These are phyloP conservation scores for Davidsoniella australis DNA, from an alignment of 2,329 filamentous ascomycete genomes.

Conservation along the genomic window DNA sequence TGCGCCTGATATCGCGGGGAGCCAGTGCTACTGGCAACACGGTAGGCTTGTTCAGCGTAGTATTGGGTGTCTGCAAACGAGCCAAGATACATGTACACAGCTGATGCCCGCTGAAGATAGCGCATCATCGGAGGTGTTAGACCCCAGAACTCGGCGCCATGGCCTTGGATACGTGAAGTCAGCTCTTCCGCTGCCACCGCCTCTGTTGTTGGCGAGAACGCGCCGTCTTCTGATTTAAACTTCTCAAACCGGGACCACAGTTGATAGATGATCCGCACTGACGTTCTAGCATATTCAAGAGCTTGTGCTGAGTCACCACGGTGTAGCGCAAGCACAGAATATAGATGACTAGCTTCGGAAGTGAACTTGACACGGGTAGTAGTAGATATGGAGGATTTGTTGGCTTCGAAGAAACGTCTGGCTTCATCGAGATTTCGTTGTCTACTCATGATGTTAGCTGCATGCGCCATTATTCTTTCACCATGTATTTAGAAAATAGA, in stretches of 20 bases:
- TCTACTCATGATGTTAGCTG: background rate
- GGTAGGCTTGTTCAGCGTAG: conserved; percentile 69
- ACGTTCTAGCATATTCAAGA: conserved; percentile 37
- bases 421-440: conserved; percentile 10
- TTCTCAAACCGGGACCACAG: conserved; percentile 37
- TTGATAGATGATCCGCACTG: conserved; percentile 36
- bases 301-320: conserved; percentile 41
- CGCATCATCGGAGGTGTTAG: conserved; percentile 58
- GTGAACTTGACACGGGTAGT: conserved; percentile 32
- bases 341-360: conserved; percentile 28
- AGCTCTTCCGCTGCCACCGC: conserved; percentile 14
- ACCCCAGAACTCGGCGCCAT: conserved; percentile 55
- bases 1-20: conserved; percentile 42
- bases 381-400: conserved; percentile 21
- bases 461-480: no score
- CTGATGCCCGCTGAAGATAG: conserved; percentile 55
- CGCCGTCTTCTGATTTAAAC: conserved; percentile 17
- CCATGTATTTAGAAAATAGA: background rate
- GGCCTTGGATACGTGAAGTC: conserved; percentile 13
- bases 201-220: conserved; percentile 15
- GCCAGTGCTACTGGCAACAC: conserved; percentile 52
- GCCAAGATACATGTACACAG: conserved; percentile 67
- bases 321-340: conserved; percentile 48
- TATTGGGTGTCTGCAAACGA: conserved; percentile 78
- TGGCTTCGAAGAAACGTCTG: conserved; percentile 10